A percentile compares a stretch with the other conserved stretches of the same genome.
These are phyloP conservation scores for Strigomonas culicis DNA, from an alignment of 208 protist species.

Conservation along the genomic window DNA sequence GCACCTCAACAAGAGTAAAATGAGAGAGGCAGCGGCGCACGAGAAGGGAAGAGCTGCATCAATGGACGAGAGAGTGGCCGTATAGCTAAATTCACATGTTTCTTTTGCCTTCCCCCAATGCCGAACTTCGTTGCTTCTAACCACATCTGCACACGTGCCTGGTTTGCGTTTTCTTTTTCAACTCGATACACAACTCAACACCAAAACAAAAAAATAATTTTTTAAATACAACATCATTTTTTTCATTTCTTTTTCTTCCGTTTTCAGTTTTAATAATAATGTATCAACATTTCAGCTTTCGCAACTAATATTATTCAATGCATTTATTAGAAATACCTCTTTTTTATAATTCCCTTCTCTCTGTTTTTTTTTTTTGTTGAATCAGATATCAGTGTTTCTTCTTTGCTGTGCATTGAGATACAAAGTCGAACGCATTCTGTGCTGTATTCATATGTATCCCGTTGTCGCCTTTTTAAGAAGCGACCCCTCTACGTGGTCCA, in stretches of 20 bases:
- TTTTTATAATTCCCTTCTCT: slow-evolving; percentile 8
- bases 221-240: slow-evolving; percentile 7
- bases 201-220: slow-evolving; percentile 2
- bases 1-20: too few relatives aligned
- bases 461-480: slow-evolving; percentile 1
- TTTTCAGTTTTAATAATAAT: slow-evolving; percentile 2
- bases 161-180: not conserved
- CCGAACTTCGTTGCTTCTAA: too few relatives aligned
- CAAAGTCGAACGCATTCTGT: not conserved
- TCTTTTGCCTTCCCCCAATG: too few relatives aligned
- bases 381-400: not conserved
- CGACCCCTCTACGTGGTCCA: not conserved
- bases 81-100: too few relatives aligned
- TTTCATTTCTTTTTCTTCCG: slow-evolving; percentile 1
- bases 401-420: not conserved
- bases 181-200: not conserved
- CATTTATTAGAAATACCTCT: not conserved
- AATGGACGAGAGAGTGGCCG: too few relatives aligned
- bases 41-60: too few relatives aligned
- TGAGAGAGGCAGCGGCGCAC: too few relatives aligned
- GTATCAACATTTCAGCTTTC: slow-evolving; percentile 1
- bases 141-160: too few relatives aligned
- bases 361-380: slow-evolving; percentile 5
- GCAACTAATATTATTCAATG: slow-evolving; percentile 3
- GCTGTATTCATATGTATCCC: not conserved